These are phyloP conservation scores for Polyporus tsugae DNA, from an alignment of 1,284 basidiomycete genomes.

Conservation along the genomic window DNA sequence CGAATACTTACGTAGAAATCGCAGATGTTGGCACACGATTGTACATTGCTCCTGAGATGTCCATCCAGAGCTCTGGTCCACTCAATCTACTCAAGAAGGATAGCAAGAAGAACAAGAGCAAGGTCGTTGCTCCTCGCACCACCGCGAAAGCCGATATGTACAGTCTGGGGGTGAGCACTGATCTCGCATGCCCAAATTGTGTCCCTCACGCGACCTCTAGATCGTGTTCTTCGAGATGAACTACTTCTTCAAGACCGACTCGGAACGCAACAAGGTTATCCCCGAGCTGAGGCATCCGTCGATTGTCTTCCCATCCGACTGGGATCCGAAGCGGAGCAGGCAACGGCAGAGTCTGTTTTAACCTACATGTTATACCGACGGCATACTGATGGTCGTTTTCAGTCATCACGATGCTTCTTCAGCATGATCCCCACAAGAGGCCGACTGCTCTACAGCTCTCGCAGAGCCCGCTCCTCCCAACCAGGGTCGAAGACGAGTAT, in stretches of 20 bases:
- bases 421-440: constrained; percentile 85
- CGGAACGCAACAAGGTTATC: constrained; percentile 88
- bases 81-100: background rate
- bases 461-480: constrained; percentile 80
- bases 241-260: constrained; percentile 85
- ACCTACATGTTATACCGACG: background rate
- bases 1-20: constrained; percentile 13
- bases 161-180: constrained; percentile 75
- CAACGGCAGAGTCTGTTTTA: constrained; percentile 71
- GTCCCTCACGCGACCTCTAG: constrained; percentile 44
- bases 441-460: constrained; percentile 89
- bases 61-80: constrained; percentile 48
- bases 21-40: constrained; percentile 90
- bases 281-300: constrained; percentile 78
- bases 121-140: constrained; percentile 57
- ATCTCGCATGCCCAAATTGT: background rate
- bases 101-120: constrained; percentile 57
- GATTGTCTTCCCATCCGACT: constrained; percentile 80
- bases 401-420: constrained; percentile 86
- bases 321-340: constrained; percentile 70
- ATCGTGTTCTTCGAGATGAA: constrained; percentile 99
- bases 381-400: background rate
- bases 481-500: constrained; percentile 84
- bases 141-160: constrained; percentile 95
- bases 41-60: constrained; percentile 92